Percentiles rank a stretch among this genome's conserved stretches.
Evolutionary conservation across 2,329 filamentous ascomycete genomes (phyloP).

Genomic region (Talaromyces rugulosus): DNA sequence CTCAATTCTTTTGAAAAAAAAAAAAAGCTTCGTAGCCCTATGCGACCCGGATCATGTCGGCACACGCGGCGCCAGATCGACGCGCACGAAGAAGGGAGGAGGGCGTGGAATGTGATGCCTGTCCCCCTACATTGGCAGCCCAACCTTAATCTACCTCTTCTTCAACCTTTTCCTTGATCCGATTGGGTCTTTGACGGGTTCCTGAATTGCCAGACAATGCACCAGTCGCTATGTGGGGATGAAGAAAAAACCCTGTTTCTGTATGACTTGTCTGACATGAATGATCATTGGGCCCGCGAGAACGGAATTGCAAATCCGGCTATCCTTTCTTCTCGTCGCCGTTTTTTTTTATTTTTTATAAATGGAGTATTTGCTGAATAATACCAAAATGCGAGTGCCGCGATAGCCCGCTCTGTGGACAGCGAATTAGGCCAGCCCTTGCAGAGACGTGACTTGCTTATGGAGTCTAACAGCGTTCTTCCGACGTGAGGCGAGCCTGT

Average conservation of each 20-base stretch:
- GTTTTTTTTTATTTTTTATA: not conserved
- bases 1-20: not conserved
- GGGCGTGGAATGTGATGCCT: not conserved
- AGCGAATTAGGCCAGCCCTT: not conserved
- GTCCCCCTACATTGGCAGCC: not conserved
- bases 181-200: not conserved
- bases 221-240: not conserved
- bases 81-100: not conserved
- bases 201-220: not conserved
- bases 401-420: not conserved
- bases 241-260: not conserved
- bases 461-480: not conserved
- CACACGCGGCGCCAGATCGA: not conserved
- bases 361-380: too few species aligned
- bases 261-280: not conserved
- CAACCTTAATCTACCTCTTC: not conserved
- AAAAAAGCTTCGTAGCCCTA: not conserved
- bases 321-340: not conserved
- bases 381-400: too few species aligned
- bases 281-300: not conserved
- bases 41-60: not conserved
- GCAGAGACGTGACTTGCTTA: not conserved
- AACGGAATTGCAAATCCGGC: not conserved
- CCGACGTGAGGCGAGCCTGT: not conserved
- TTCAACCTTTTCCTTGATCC: not conserved